Base-by-base conservation (phyloP, 441 rosid species). In the Bocquillonia castaneifolia region DNA sequence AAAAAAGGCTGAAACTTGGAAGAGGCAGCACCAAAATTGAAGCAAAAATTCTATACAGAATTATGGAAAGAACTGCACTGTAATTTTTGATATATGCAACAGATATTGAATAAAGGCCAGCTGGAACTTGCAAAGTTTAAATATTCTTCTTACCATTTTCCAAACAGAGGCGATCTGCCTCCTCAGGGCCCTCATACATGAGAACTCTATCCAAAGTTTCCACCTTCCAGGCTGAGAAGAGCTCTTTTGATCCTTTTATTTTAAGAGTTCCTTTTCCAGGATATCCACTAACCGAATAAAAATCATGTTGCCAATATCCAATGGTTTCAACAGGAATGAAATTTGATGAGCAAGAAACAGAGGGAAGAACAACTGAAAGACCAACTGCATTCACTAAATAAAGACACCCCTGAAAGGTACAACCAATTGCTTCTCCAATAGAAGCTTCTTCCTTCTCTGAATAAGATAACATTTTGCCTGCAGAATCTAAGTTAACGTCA, bases 191-290 rank as follows among this genome's bases (percentile, higher is more conserved):
- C 83, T 94, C 99, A 72, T 82, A 83, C 76, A 90, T 74, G 77
- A 92, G 82, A 82, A 84, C 84, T 82, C 90, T 82, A 79, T 95
- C 99, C 86, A 95, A 81, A 77, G 89, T 77, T 84, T 88, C 96
- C 70, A 85, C 83, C 78, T 86, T 88, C 96, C 96, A 90, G 59
- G 88, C 88, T 55, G 82, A 76, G 70, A 78, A 73, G 32, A 76
- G 67, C 73, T 74, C 75, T 65, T 72, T 83, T 69, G 78, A 57
- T 59, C 76, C 74, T 66, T 59, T 56, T 64, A 78, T 60, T 74
- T 76, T 72, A 74, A 71, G 64, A 62, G 63, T 57, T 55, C 61
- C 65, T 66, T 72, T 75, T 64, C 67, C 72, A 68, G 80, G 76
- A 71, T 66, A 48, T 63, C 68, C 72, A 48, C 59, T 23, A 23